These are phyloP conservation scores for Kondoa malvinella DNA, from an alignment of 768 basidiomycete genomes.

Conservation along the genomic window DNA sequence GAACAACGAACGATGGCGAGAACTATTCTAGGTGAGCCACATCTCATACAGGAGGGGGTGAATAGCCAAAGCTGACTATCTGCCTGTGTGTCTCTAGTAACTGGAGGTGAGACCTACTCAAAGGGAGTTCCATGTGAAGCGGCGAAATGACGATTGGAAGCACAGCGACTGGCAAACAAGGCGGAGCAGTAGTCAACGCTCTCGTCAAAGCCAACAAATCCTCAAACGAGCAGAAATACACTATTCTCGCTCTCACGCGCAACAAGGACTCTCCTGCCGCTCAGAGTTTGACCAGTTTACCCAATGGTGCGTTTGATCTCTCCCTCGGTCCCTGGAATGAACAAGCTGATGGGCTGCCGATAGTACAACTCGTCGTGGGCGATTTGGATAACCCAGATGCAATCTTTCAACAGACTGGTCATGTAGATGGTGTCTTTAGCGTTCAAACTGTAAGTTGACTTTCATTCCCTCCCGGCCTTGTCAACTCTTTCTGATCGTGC, in stretches of 20 bases:
- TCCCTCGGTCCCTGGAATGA: not conserved
- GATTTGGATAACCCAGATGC: not conserved
- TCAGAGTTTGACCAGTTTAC: not conserved
- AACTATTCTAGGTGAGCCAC: not conserved
- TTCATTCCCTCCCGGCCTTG: not conserved
- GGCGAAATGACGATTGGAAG: not conserved
- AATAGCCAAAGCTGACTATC: too few relatives aligned
- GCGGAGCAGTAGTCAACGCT: not conserved
- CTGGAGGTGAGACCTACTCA: not conserved
- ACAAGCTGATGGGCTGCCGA: too few relatives aligned
- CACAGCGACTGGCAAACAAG: not conserved
- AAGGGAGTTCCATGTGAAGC: not conserved
- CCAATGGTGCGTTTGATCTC: not conserved
- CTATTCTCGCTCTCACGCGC: not conserved
- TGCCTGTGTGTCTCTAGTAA: not conserved
- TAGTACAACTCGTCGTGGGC: not conserved
- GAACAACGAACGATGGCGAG: not conserved
- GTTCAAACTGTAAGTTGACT: not conserved
- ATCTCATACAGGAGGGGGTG: too few relatives aligned
- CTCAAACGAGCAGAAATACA: not conserved
- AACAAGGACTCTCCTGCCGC: not conserved
- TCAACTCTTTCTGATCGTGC: too few relatives aligned
- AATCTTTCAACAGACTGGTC: not conserved
- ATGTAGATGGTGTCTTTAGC: not conserved
- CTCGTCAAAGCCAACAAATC: not conserved